phyloP scores from a whole-genome alignment of 192 early-diverging fungal species.

The Coemansia sp. region DNA sequence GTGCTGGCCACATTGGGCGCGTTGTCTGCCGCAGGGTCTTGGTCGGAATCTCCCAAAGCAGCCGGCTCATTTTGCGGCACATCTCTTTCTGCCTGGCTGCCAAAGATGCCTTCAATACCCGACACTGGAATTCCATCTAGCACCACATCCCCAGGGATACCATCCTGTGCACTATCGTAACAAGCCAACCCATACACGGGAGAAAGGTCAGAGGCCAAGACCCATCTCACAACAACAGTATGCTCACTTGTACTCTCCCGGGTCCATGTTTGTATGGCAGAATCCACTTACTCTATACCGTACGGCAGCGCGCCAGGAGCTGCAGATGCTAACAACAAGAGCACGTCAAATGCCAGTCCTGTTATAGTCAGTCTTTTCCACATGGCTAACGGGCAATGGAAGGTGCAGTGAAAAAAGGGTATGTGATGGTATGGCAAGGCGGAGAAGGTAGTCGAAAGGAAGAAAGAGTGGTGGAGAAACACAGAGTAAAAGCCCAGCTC shows the following conservation, averaged over 20 bases:
- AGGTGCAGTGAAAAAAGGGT: no score
- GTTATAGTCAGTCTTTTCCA: constrained; percentile 40
- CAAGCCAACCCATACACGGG: no score
- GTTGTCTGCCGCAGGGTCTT: neutral
- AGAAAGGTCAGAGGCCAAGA: no score
- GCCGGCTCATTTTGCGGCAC: no score
- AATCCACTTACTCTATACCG: constrained; percentile 6
- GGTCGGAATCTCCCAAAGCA: no score
- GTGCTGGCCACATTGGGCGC: neutral
- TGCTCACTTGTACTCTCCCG: neutral
- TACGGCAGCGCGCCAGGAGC: constrained; percentile 2
- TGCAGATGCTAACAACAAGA: constrained; percentile 10
- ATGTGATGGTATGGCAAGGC: no score
- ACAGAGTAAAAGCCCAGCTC: no score
- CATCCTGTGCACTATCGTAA: neutral
- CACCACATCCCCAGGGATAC: neutral
- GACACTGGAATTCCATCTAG: constrained; percentile 31
- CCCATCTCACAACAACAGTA: no score
- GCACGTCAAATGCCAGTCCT: constrained; percentile 30
- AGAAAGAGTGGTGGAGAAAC: no score
- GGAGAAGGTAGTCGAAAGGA: no score
- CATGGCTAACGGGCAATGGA: constrained; percentile 10
- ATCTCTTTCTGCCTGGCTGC: constrained; percentile 1
- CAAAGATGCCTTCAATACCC: constrained; percentile 17
- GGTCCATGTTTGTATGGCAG: neutral